Evolutionary conservation across 495 filamentous ascomycete genomes (phyloP).

Genomic region (Xanthoparmelia taractica): DNA sequence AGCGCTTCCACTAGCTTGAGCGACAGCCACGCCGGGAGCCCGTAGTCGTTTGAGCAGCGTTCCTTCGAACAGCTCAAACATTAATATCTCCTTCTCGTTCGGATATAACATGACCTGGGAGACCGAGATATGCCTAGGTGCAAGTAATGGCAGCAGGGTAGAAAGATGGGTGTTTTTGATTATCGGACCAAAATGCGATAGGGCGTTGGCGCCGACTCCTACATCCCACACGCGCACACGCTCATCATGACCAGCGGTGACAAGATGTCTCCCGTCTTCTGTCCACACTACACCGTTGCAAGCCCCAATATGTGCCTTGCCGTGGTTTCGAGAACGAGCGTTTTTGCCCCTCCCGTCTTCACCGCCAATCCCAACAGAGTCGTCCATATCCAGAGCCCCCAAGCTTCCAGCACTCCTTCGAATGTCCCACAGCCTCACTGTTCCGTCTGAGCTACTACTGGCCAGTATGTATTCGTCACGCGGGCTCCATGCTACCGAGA

Average conservation of each 20-base stretch:
- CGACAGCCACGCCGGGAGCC: constrained; percentile 48
- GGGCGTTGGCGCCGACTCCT: constrained; percentile 67
- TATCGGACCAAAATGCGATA: constrained; percentile 72
- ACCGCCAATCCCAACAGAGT: constrained; percentile 53
- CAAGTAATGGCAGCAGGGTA: constrained; percentile 52
- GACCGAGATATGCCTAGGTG: constrained; percentile 45
- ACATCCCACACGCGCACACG: constrained; percentile 80
- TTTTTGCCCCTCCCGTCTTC: constrained; percentile 42
- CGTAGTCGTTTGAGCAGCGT: constrained; percentile 61
- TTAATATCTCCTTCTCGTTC: constrained; percentile 64
- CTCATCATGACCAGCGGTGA: constrained; percentile 74
- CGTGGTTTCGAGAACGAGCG: constrained; percentile 41
- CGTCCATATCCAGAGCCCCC: constrained; percentile 71
- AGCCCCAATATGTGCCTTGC: constrained; percentile 63
- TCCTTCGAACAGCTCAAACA: constrained; percentile 68
- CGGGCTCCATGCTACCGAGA: constrained; percentile 74
- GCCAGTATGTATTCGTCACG: constrained; percentile 69
- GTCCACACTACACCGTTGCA: constrained; percentile 83
- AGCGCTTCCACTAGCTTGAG: constrained; percentile 30
- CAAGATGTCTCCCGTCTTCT: constrained; percentile 61
- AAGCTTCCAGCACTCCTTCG: constrained; percentile 63
- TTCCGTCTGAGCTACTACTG: constrained; percentile 68
- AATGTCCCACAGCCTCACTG: constrained; percentile 77
- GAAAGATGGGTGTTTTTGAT: constrained; percentile 65
- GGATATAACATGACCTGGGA: constrained; percentile 64